Conservation (phyloP, 2,329 filamentous ascomycete species). For the Allantophomopsis lycopodina region DNA sequence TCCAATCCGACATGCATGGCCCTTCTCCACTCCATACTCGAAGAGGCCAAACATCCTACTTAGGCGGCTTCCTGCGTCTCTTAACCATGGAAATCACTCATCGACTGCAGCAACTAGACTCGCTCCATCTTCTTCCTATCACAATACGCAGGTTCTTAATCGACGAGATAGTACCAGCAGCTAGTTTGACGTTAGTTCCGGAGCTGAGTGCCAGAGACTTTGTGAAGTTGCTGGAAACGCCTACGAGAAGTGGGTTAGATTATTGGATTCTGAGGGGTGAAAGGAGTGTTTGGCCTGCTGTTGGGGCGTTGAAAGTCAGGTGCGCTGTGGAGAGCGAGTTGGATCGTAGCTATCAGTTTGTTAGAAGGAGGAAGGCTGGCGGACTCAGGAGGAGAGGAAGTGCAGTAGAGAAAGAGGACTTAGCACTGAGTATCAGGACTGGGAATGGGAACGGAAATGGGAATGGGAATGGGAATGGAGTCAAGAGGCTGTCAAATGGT, state of each 20-base stretch:
- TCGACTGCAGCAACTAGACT: conserved; percentile 68
- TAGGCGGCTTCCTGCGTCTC: conserved; percentile 48
- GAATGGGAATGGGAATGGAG: too few species aligned
- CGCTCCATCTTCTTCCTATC: conserved; percentile 56
- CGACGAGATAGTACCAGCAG: conserved; percentile 68
- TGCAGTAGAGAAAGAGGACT: conserved; percentile 10
- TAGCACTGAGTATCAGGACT: too few species aligned
- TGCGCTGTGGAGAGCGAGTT: conserved; percentile 81
- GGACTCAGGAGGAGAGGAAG: conserved; percentile 17
- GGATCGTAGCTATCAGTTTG: conserved; percentile 71
- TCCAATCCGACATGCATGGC: conserved; percentile 68
- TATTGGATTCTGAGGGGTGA: conserved; percentile 83
- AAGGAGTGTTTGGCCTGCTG: conserved; percentile 79
- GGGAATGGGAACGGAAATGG: too few species aligned
- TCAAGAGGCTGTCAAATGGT: too few species aligned
- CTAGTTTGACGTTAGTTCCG: conserved; percentile 70
- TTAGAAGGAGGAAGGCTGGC: conserved; percentile 37
- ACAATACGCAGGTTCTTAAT: conserved; percentile 64
- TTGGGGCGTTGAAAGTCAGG: conserved; percentile 67
- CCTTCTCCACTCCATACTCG: conserved; percentile 47
- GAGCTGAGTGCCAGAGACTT: conserved; percentile 64
- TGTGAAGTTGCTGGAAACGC: conserved; percentile 66
- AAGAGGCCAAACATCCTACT: conserved; percentile 41
- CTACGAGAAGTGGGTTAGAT: conserved; percentile 59
- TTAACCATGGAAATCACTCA: conserved; percentile 68